phyloP scores from a whole-genome alignment of 116 monocot species.

The Posidonia oceanica region DNA sequence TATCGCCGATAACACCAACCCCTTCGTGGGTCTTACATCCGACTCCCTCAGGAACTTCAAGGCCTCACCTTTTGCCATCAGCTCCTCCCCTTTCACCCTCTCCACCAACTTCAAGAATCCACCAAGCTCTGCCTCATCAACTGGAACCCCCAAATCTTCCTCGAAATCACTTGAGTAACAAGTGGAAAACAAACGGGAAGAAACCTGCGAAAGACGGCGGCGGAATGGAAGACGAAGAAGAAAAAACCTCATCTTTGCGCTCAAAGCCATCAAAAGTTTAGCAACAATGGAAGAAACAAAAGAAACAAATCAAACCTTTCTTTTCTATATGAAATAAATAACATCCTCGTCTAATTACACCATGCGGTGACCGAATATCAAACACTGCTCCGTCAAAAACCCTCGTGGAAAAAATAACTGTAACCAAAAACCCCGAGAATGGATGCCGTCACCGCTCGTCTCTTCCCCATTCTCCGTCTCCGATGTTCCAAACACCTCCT shows the following conservation, averaged over 20 bases:
- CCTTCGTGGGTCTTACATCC: conserved; percentile 13
- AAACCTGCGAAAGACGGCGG: background rate
- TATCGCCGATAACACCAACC: conserved; percentile 31
- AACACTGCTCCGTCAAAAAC: background rate
- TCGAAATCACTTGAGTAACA: conserved; percentile 31
- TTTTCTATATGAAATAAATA: no score
- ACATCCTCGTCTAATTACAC: background rate
- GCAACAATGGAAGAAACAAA: no score
- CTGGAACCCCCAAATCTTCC: conserved; percentile 4
- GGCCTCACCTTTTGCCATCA: conserved; percentile 26
- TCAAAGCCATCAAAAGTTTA: background rate
- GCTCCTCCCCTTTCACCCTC: conserved; percentile 15
- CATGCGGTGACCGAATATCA: background rate
- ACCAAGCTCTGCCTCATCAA: conserved; percentile 14
- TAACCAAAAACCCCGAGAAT: background rate
- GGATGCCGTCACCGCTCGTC: conserved; percentile 9
- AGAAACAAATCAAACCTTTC: no score
- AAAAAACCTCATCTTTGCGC: background rate
- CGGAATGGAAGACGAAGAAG: background rate
- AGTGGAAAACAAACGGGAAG: background rate
- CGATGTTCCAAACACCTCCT: background rate
- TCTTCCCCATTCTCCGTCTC: conserved; percentile 5
- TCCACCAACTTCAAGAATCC: conserved; percentile 30
- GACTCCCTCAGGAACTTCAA: conserved; percentile 19
- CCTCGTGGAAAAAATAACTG: background rate